phyloP scores from a whole-genome alignment of 352 stramenopile species.

The Pythium plurisporium region DNA sequence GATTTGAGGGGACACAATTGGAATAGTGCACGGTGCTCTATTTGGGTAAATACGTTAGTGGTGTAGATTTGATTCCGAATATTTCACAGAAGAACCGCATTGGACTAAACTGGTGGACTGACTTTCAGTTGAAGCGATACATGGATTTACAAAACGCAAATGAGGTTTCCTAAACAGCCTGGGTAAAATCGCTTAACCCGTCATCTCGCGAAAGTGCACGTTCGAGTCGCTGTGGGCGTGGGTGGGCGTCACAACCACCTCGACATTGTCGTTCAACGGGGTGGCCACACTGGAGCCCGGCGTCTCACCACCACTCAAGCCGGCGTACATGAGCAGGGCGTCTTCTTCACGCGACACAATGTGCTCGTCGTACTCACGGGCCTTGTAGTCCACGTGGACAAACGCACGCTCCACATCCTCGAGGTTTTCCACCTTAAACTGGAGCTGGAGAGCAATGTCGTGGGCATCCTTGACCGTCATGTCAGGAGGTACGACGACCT shows the following conservation, averaged over 20 bases:
- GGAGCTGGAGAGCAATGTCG: constrained; percentile 92
- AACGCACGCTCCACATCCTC: constrained; percentile 89
- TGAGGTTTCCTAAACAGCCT: neutral
- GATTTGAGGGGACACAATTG: too few relatives aligned
- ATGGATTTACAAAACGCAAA: too few relatives aligned
- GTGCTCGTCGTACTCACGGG: constrained; percentile 75
- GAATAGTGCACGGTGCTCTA: too few relatives aligned
- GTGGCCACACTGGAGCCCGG: neutral
- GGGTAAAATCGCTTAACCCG: neutral
- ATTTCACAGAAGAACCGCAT: too few relatives aligned
- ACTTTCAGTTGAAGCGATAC: too few relatives aligned
- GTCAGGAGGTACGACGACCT: constrained; percentile 88
- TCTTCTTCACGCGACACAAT: constrained; percentile 58
- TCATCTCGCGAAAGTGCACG: constrained; percentile 5
- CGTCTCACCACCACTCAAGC: constrained; percentile 20
- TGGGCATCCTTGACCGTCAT: constrained; percentile 91
- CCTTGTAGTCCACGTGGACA: constrained; percentile 91
- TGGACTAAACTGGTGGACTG: too few relatives aligned
- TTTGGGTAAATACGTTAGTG: too few relatives aligned
- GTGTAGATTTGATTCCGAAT: too few relatives aligned
- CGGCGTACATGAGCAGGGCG: constrained; percentile 34
- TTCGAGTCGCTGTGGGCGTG: neutral
- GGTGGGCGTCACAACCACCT: neutral
- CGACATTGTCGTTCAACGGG: neutral
- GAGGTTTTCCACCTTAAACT: constrained; percentile 78